These are phyloP conservation scores for Syzygium aromaticum DNA, from an alignment of 345 rosid genomes.

Conservation along the genomic window DNA sequence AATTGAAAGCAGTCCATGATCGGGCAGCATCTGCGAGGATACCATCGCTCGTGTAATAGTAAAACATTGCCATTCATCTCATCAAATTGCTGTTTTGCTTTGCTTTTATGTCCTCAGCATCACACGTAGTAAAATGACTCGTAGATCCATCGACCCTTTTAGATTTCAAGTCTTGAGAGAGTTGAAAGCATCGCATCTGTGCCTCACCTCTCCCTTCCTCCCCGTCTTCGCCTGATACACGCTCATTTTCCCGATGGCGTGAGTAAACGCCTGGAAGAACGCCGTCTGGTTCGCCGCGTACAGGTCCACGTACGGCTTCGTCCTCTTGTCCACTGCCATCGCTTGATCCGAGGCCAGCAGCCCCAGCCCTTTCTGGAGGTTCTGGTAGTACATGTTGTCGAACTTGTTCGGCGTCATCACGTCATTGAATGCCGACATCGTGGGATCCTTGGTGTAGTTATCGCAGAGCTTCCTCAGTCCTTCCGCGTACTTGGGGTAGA, in stretches of 20 bases:
- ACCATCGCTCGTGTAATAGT: not conserved
- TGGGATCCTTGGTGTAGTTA: constrained; percentile 25
- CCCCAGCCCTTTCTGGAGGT: constrained; percentile 45
- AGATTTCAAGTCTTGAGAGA: not conserved
- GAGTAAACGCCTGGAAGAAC: constrained; percentile 39
- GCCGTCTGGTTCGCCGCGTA: constrained; percentile 42
- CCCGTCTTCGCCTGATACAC: constrained; percentile 30
- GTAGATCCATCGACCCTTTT: not conserved
- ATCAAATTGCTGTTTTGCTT: not conserved
- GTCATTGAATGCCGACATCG: constrained; percentile 63
- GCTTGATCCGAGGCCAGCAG: constrained; percentile 41
- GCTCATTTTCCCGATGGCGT: constrained; percentile 52
- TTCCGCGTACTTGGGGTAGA: constrained; percentile 33
- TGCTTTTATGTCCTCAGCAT: not conserved
- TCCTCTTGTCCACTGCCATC: constrained; percentile 33
- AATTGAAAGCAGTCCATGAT: not conserved
- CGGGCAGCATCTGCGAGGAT: not conserved
- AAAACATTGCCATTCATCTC: not conserved
- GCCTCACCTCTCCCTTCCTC: constrained; percentile 42
- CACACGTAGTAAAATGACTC: not conserved
- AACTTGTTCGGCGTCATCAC: constrained; percentile 62
- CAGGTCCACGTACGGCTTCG: constrained; percentile 35
- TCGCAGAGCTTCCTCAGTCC: constrained; percentile 38
- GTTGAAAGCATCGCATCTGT: constrained; percentile 56
- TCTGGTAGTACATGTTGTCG: constrained; percentile 72